phyloP scores from a whole-genome alignment of 139 green algal genomes.

The Monoraphidium neglectum region DNA sequence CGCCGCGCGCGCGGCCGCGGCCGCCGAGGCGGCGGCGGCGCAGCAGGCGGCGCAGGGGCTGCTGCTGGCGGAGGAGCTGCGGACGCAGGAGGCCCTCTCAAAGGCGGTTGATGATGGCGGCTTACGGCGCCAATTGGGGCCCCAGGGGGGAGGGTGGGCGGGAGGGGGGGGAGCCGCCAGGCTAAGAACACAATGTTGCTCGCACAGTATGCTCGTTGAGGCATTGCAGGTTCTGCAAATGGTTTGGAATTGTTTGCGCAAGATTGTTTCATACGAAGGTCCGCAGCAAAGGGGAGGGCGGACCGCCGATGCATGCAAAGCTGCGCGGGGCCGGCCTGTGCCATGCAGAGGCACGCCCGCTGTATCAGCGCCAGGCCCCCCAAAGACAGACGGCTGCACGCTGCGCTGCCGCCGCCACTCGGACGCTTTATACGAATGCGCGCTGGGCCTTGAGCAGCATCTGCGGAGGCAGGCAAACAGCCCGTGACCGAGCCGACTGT shows the following conservation, averaged over 20 bases:
- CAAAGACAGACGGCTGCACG: too few relatives aligned
- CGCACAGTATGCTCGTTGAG: neutral
- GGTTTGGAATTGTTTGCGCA: neutral
- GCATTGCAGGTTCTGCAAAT: neutral
- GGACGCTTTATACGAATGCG: too few relatives aligned
- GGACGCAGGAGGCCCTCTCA: conserved; percentile 34
- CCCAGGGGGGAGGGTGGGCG: too few relatives aligned
- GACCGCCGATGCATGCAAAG: too few relatives aligned
- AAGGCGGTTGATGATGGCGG: too few relatives aligned
- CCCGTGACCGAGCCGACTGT: neutral
- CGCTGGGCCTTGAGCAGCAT: too few relatives aligned
- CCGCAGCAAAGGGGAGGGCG: too few relatives aligned
- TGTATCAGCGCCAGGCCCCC: too few relatives aligned
- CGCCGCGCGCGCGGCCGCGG: neutral
- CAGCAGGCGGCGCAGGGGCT: conserved; percentile 33
- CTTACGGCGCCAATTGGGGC: too few relatives aligned
- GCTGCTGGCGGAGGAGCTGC: conserved; percentile 32
- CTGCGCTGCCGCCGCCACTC: too few relatives aligned
- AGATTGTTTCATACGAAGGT: neutral
- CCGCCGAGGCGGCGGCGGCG: conserved; percentile 35
- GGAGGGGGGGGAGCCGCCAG: neutral
- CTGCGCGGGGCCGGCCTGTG: too few relatives aligned
- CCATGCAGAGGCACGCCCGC: too few relatives aligned
- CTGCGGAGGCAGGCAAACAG: neutral
- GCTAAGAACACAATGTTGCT: neutral